Base-by-base conservation (phyloP, 2,329 filamentous ascomycete genomes). In the Colletotrichum ledebouriae region DNA sequence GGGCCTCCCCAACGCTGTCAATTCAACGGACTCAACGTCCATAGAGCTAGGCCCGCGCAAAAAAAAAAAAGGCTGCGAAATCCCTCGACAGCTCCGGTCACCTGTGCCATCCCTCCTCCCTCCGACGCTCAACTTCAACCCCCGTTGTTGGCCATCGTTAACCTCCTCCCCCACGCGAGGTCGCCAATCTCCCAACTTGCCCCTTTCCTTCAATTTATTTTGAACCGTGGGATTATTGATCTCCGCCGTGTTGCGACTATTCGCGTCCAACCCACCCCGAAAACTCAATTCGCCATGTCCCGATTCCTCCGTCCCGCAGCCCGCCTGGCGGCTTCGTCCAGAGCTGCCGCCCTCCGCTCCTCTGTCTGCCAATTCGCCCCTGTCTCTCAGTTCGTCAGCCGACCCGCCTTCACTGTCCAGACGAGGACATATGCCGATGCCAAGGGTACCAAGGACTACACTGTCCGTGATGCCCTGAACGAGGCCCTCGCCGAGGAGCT, bases 401-500 rank as follows among this genome's bases (percentile, higher is more conserved):
- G 74, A 58, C 76, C 81, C 71, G 74, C 76, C 71, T 72, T 80
- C 73, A 74, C 79, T 73, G 73, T 77, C 71, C 86, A 88, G 80
- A 78, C 82, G 77, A 81, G 86, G 76, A 82, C 85, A 61, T 89
- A 87, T 75, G 86, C 87, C 74, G 84, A 87, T 63, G 80, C 81
- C 71, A 79, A 81, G 72, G 91, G 91, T 72, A 84, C 86, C 76
- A 98, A 98, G 87, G 93, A 98, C 80, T 94, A 97, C 84, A 97
- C 96, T 50, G 96, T 99, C 77, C 90, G 96, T 85, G 96, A 99
- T 80, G 96, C 96, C 69, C 86, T 99, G 78, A 99, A 99, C 81
- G 95, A 99, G 86, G 96, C 96, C 70, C 90, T 99, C 78, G 94
- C 94, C 55, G 96, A 99, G 86, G 96, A 99, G 87, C 90, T 99